Base-by-base conservation (phyloP, 2,329 filamentous ascomycete genomes). In the Epichloe sibirici region DNA sequence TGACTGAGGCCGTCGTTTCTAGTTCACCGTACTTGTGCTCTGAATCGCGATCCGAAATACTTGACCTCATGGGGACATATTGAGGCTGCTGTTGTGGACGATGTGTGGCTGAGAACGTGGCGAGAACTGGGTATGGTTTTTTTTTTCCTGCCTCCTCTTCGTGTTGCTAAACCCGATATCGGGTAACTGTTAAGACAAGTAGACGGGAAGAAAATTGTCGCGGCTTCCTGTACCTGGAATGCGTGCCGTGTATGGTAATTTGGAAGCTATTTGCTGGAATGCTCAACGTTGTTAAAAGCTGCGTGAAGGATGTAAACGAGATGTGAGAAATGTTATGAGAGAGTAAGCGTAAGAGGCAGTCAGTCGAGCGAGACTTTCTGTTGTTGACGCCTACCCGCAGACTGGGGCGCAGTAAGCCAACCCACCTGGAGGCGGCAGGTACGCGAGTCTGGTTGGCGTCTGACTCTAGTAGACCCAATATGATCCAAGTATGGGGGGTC, bases 81-180 rank as follows among this genome's bases (percentile, higher is more conserved):
- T 66, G 64, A 60, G 61, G 65, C 63, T 62, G 61, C 59, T 60
- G 11, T 44, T 31, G 57, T 54, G 59, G 59, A 64, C 58, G 51
- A 65, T 62, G 66, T 71, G 69, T 71, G 69, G 69, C 69, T 71
- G 69, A 65, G 65, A 69, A 61, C 67, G 69, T 71, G 69, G 69
- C 69, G 69, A 71, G 65, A 71, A 68, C 67, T 70, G 62, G 53
- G 55, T 37, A 40, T 25, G 37, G 60, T 55, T 59, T 61, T 62
- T 62, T 61, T 56, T 51, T 56, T 58, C 56, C 25, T 31, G 5
- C 25, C 25, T 28, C 25, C 38, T 45, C 42, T 17, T 38, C 17
- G 37, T 48, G 38, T 51, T 53, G 58, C 56, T 47, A 31, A 45
- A 21, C 49, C 57, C 38, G 40, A 43, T 52, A 43, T 49, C 49